Evolutionary conservation across 2,329 filamentous ascomycete species (phyloP).

Genomic region (Diplodia corticola): DNA sequence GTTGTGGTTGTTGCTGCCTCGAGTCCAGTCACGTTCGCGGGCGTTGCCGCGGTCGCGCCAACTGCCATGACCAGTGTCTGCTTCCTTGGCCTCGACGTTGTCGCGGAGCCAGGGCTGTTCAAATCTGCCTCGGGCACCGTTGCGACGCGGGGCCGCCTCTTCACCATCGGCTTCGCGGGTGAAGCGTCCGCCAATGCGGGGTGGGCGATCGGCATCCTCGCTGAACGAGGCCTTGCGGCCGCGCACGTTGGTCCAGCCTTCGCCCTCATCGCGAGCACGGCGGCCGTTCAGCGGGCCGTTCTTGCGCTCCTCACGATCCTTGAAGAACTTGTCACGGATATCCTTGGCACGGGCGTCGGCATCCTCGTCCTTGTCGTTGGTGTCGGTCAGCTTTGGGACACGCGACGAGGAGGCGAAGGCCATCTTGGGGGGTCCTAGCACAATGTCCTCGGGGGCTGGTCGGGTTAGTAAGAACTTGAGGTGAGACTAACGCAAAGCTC

Average conservation of each 20-base stretch:
- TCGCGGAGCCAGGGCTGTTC: slow-evolving; percentile 73
- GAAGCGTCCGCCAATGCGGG: slow-evolving; percentile 51
- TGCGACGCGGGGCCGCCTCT: slow-evolving; percentile 59
- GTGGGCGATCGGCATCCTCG: slow-evolving; percentile 69
- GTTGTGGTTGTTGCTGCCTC: slow-evolving; percentile 49
- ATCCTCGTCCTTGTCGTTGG: slow-evolving; percentile 42
- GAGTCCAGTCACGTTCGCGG: slow-evolving; percentile 57
- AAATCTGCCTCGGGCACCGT: slow-evolving; percentile 65
- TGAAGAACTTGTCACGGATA: slow-evolving; percentile 42
- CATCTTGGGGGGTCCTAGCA: slow-evolving; percentile 81
- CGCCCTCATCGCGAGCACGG: slow-evolving; percentile 55
- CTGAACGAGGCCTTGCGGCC: slow-evolving; percentile 70
- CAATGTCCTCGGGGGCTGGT: slow-evolving; percentile 73
- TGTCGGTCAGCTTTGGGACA: slow-evolving; percentile 47
- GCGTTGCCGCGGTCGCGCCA: slow-evolving; percentile 56
- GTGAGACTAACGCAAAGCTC: slow-evolving; percentile 22
- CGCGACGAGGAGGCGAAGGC: slow-evolving; percentile 77
- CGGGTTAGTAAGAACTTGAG: slow-evolving; percentile 29
- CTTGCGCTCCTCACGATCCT: slow-evolving; percentile 44
- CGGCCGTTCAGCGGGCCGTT: slow-evolving; percentile 39
- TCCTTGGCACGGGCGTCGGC: slow-evolving; percentile 30
- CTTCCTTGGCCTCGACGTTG: slow-evolving; percentile 44
- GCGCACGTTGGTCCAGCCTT: slow-evolving; percentile 74
- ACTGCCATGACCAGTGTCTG: slow-evolving; percentile 58
- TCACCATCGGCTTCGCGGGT: slow-evolving; percentile 51